phyloP scores from a whole-genome alignment of 345 rosid genomes.

The Stellera chamaejasme region DNA sequence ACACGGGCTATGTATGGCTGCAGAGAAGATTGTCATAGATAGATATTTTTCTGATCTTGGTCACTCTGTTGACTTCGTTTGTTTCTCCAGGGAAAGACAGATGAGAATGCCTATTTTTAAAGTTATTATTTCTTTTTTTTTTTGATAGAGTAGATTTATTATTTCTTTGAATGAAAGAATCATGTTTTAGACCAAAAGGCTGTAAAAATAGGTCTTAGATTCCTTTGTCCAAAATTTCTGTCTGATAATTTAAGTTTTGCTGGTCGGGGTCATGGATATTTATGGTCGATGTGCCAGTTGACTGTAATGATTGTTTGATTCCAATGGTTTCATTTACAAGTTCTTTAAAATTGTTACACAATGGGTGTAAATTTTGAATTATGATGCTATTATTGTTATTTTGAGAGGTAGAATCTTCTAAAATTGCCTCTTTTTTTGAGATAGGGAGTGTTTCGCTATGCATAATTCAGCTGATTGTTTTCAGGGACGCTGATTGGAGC shows the following conservation, averaged over 20 bases:
- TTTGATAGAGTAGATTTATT: background rate
- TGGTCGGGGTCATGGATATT: too few species aligned
- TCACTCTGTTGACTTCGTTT: constrained; percentile 4
- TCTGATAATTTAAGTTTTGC: too few species aligned
- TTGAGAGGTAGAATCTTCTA: too few species aligned
- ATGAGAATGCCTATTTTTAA: background rate
- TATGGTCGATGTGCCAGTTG: too few species aligned
- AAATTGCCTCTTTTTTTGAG: too few species aligned
- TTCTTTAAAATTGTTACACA: too few species aligned
- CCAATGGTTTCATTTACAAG: too few species aligned
- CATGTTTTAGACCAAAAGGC: too few species aligned
- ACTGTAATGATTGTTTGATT: too few species aligned
- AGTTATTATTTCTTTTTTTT: background rate
- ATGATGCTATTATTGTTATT: background rate
- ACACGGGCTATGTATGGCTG: background rate
- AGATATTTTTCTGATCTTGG: background rate
- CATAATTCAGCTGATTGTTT: constrained; percentile 13
- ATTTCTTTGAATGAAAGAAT: too few species aligned
- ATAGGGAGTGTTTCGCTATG: background rate
- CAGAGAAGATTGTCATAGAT: background rate
- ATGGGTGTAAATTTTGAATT: background rate
- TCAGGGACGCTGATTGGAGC: constrained; percentile 88
- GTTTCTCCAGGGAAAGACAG: constrained; percentile 1
- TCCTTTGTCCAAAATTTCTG: too few species aligned
- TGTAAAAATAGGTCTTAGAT: too few species aligned